These are phyloP conservation scores for Amanita muscaria DNA, from an alignment of 768 basidiomycete genomes.

Conservation along the genomic window DNA sequence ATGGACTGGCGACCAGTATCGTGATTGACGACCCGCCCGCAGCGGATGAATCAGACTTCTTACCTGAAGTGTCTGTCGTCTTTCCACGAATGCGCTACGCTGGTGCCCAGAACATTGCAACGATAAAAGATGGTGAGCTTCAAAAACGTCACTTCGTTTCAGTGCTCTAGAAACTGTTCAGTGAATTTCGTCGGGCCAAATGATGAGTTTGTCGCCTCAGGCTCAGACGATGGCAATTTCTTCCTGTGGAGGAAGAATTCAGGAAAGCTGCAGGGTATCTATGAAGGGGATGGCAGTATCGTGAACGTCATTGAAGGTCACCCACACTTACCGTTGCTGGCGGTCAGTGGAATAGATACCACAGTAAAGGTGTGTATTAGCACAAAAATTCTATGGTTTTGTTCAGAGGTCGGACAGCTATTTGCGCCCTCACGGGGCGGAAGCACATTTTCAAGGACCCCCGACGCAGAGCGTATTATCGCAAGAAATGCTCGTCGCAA, in stretches of 20 bases:
- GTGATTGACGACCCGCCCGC: constrained; percentile 17
- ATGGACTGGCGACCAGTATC: constrained; percentile 17
- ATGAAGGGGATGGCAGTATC: constrained; percentile 74
- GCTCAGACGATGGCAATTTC: constrained; percentile 82
- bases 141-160: background rate
- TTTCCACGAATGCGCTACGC: constrained; percentile 53
- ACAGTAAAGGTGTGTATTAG: constrained; percentile 60
- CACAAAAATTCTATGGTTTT: background rate
- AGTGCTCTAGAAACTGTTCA: constrained; percentile 19
- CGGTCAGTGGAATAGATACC: constrained; percentile 79
- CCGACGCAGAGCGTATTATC: constrained; percentile 46
- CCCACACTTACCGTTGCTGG: constrained; percentile 71
- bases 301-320: constrained; percentile 88
- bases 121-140: constrained; percentile 76
- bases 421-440: constrained; percentile 48
- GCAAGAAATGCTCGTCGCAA: constrained; percentile 38
- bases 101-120: constrained; percentile 73
- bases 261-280: constrained; percentile 59
- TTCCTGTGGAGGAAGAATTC: constrained; percentile 78
- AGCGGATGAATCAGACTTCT: constrained; percentile 16
- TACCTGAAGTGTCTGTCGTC: constrained; percentile 41
- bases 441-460: constrained; percentile 47
- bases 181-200: constrained; percentile 78
- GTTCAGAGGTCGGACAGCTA: constrained; percentile 32
- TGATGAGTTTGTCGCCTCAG: constrained; percentile 74